Evolutionary conservation across 306 rosid genomes (phyloP), one percentile per base, ranked within the genome.

Genomic region (Prunus fruticosa): DNA sequence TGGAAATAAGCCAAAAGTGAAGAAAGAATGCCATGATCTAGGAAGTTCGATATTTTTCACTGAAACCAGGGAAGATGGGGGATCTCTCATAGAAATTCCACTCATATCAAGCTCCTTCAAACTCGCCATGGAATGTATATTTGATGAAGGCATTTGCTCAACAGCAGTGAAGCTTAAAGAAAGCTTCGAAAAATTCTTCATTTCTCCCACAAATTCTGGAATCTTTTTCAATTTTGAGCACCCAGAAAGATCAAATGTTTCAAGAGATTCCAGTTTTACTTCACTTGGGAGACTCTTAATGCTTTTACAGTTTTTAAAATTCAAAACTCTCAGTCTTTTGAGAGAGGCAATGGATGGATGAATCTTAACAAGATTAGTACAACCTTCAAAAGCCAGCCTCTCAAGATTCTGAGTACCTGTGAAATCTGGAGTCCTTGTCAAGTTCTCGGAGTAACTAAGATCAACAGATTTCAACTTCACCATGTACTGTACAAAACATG

Each of bases 341-440:
- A 57, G 45, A 11, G 5, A 6, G 22, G 64, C 65, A 70, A 78
- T 63, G 5, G 81, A 61, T 32, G 67, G 69, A 43, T 78, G 76
- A 63, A 78, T 38, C 64, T 71, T 67, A 67, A 71, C 65, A 51
- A 78, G 6, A 30, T 23, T 50, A 1, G 65, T 71, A 45, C 81
- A 78, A 23, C 45, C 30, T 62, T 51, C 49, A 22, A 78, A 65
- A 27, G 13, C 65, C 53, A 78, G n/a, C 11, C 11, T 38, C 56
- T 51, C 38, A 23, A 78, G 72, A 51, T 78, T 78, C 43, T 51
- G 76, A 62, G 18, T 6, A 3, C 34, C 32, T 62, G 76, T 53
- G 18, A 78, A 78, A 67, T 78, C 69, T 32, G 81, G 81, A 7
- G 81, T 78, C 15, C 19, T 71, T n/a, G 0, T 46, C 43, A 78